These are phyloP conservation scores for Petunia axillaris DNA, from an alignment of 257 asterid genomes.

Conservation along the genomic window DNA sequence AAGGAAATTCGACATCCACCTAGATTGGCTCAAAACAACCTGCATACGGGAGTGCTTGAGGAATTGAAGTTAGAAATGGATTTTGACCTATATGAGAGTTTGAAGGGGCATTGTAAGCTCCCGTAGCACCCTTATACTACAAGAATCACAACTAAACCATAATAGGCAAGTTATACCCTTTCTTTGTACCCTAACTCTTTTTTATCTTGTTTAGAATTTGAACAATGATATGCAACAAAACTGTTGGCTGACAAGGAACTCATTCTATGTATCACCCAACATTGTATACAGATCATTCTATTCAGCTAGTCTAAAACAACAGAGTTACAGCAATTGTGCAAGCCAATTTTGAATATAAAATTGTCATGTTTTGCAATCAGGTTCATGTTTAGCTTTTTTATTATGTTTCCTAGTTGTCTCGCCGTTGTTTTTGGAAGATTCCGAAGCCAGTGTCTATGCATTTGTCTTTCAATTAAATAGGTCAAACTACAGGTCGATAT, in stretches of 20 bases:
- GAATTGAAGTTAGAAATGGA: background rate
- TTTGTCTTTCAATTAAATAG: background rate
- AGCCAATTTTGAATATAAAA: background rate
- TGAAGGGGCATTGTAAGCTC: background rate
- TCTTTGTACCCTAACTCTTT: no score
- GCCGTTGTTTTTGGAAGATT: slow-evolving; percentile 2
- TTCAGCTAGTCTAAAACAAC: background rate
- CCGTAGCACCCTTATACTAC: background rate
- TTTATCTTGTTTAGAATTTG: no score
- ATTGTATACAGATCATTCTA: background rate
- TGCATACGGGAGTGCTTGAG: background rate
- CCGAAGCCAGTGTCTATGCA: background rate
- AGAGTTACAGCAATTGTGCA: background rate
- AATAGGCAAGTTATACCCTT: background rate
- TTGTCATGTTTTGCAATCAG: background rate
- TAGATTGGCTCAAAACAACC: background rate
- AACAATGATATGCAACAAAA: no score
- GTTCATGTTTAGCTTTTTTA: background rate
- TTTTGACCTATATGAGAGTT: background rate
- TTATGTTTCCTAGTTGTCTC: background rate
- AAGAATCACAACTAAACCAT: background rate
- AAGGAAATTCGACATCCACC: background rate
- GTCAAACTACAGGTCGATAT: background rate
- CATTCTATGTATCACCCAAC: background rate
- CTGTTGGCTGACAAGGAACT: background rate